Evolutionary conservation across 164 flowering plant genomes (phyloP), one percentile per base, ranked within the genome.

Genomic region (Protea cynaroides): DNA sequence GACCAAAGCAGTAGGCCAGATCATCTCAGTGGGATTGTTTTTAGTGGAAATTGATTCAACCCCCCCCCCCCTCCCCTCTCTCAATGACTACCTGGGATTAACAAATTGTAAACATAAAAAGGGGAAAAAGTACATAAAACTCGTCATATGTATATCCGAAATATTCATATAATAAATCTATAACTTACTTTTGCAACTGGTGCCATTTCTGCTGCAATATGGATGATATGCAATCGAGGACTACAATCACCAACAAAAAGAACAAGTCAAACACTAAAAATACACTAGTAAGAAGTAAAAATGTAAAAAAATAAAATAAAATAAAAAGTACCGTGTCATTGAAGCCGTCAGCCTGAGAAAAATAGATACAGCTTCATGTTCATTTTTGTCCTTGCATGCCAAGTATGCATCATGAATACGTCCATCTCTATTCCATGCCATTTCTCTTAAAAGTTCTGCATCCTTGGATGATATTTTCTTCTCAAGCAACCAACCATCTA

Each of bases 181-280:
- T 2, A 29, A 29, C 34, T 29, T 72, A 90, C 98, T 94, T 93
- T 93, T 65, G 98, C 98, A 72, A 90, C 92, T 52, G 98, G 98
- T 58, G 98, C 98, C 97, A 93, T 93, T 79, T 93, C 98, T 47
- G 95, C 98, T 54, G 98, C 97, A 71, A 93, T 84, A 74, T 93
- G 97, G 79, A 93, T 71, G 66, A 93, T 75, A 82, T 89, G 81
- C 73, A 93, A 80, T 71, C 86, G 86, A 67, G 84, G 62, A 77
- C 98, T 93, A 76, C 69, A 65, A 70, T 77, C 47, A 73, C 58
- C 68, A 76, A 72, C 25, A 65, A 69, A 51, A 71, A 61, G 37
- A 34, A 68, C 54, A 59, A 58, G 58, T 73, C 40, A 65, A 47
- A 50, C 43, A 60, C 10, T 8, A 29, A 8, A 44, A 19, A 18